A percentile compares a stretch with the other conserved stretches of the same genome.
phyloP scores from a whole-genome alignment of 2,329 filamentous ascomycete species.

The Talaromyces sp. region DNA sequence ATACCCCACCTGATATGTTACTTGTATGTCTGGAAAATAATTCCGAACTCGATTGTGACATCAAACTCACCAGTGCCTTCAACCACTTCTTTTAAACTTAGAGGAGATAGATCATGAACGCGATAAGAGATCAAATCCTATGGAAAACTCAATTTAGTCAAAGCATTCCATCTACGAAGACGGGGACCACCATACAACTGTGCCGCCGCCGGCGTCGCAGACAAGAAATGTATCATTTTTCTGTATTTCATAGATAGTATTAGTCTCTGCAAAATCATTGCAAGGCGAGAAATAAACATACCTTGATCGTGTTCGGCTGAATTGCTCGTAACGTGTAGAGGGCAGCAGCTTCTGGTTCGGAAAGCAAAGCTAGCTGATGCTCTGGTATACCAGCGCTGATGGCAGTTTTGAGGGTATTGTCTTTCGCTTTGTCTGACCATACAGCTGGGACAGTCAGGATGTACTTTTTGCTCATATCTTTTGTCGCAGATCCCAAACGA shows the following conservation, averaged over 20 bases:
- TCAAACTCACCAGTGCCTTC: conserved; percentile 26
- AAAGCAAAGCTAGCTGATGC: conserved; percentile 20
- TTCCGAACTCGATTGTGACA: background rate
- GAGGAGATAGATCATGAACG: conserved; percentile 24
- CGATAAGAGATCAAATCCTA: conserved; percentile 35
- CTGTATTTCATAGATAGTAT: conserved; percentile 15
- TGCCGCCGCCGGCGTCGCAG: conserved; percentile 41
- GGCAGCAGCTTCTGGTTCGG: conserved; percentile 34
- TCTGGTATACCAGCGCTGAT: conserved; percentile 19
- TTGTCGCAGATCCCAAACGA: conserved; percentile 14
- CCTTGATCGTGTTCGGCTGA: conserved; percentile 26
- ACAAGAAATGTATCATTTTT: conserved; percentile 32
- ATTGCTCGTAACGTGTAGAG: conserved; percentile 30
- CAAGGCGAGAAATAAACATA: conserved; percentile 5
- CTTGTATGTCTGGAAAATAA: background rate
- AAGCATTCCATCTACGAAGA: no score
- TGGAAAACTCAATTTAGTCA: background rate
- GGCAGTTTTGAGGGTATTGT: conserved; percentile 26
- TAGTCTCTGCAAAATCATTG: background rate
- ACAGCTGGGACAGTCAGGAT: conserved; percentile 33
- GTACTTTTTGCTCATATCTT: conserved; percentile 24
- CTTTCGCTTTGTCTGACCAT: conserved; percentile 35
- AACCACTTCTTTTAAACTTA: conserved; percentile 28
- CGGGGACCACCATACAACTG: conserved; percentile 24
- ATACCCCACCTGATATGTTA: conserved; percentile 26